These are phyloP conservation scores for Pinus albicaulis DNA, from an alignment of 75 land plant species.

Conservation along the genomic window DNA sequence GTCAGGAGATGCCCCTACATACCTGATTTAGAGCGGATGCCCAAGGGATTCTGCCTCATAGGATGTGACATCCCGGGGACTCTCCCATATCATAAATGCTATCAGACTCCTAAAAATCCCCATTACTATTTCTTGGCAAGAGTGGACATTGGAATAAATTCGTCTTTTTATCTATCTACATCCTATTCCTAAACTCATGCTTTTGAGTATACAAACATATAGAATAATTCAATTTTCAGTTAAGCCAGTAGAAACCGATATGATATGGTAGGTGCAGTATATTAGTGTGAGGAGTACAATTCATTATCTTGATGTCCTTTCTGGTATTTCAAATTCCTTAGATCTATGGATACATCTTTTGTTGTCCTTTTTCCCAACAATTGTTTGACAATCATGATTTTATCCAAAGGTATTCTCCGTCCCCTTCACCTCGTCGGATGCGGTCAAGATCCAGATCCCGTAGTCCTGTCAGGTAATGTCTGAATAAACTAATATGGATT, in stretches of 20 bases:
- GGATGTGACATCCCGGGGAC: too few species aligned
- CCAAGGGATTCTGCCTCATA: too few species aligned
- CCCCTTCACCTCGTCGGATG: constrained; percentile 39
- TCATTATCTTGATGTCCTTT: not conserved
- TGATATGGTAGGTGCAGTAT: not conserved
- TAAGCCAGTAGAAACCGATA: not conserved
- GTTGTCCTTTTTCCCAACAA: not conserved
- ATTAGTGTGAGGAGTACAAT: too few species aligned
- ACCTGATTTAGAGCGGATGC: too few species aligned
- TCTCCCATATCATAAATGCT: too few species aligned
- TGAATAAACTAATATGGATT: not conserved
- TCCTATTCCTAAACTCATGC: too few species aligned
- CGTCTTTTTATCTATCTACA: too few species aligned
- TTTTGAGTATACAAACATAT: not conserved
- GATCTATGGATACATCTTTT: not conserved
- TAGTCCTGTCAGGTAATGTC: constrained; percentile 43
- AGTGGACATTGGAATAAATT: too few species aligned
- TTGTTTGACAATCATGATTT: not conserved
- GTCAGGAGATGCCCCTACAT: too few species aligned
- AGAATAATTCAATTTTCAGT: not conserved
- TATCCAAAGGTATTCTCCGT: constrained; percentile 30
- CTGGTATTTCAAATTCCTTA: not conserved
- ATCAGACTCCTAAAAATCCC: too few species aligned
- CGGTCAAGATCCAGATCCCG: constrained; percentile 34
- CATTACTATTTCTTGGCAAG: too few species aligned